Conservation (phyloP, 2,329 filamentous ascomycete genomes). For the Penicillium aurantiogriseum region DNA sequence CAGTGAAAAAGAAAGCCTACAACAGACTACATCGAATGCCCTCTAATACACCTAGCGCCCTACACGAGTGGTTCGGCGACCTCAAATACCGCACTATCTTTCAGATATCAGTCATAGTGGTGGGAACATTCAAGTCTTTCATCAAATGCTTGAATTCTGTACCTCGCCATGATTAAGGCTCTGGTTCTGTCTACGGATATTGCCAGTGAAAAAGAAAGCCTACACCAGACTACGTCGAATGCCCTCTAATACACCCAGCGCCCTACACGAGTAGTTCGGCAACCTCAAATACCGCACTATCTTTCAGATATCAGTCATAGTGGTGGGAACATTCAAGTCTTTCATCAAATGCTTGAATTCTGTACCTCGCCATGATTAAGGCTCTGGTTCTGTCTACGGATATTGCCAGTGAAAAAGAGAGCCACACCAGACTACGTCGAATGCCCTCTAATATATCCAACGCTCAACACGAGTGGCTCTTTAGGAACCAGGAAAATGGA, state of each 20-base stretch:
- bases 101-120: background rate
- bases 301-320: background rate
- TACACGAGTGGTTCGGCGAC: background rate
- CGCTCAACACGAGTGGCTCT: background rate
- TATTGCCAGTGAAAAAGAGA: no score
- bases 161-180: background rate
- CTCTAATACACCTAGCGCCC: no score
- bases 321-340: background rate
- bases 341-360: background rate
- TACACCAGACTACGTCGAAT: fast-evolving
- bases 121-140: background rate
- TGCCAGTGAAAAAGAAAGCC: no score
- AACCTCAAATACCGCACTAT: no score
- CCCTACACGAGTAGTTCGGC: background rate
- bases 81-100: no score
- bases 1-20: no score
- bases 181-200: background rate
- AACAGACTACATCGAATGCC: fast-evolving
- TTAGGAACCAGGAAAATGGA: background rate
- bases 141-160: background rate
- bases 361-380: background rate
- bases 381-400: background rate
- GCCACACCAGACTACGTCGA: fast-evolving
- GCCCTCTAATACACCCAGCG: no score
- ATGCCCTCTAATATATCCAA: no score